Percentiles rank a stretch among this genome's conserved stretches.
Conservation (phyloP, 2,329 filamentous ascomycete species). For the Ophiostoma sp. region DNA sequence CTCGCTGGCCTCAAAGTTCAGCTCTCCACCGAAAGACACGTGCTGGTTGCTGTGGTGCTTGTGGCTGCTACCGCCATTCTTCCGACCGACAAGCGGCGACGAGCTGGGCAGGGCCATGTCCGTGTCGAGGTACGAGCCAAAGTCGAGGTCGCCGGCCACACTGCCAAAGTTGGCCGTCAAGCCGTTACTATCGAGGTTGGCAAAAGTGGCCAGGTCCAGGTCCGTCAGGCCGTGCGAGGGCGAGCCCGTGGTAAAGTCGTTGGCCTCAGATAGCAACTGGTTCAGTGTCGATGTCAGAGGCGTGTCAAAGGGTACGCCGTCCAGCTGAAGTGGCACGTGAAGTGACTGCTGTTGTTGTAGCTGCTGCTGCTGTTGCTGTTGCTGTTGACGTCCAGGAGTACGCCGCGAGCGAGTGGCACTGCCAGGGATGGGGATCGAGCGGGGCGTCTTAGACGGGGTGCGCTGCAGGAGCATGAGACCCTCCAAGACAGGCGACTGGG, state of each 20-base stretch:
- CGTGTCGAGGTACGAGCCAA: slow-evolving; percentile 50
- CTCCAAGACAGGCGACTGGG: slow-evolving; percentile 46
- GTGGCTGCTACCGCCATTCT: slow-evolving; percentile 20
- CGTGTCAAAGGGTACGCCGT: slow-evolving; percentile 47
- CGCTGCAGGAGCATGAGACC: slow-evolving; percentile 42
- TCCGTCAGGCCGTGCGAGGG: slow-evolving; percentile 43
- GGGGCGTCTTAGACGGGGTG: slow-evolving; percentile 50
- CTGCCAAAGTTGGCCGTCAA: slow-evolving; percentile 33
- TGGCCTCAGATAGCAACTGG: slow-evolving; percentile 61
- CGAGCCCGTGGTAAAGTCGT: slow-evolving; percentile 46
- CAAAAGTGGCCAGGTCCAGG: slow-evolving; percentile 46
- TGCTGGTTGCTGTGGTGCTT: slow-evolving; percentile 22
- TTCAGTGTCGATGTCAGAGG: slow-evolving; percentile 64
- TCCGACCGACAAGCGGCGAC: slow-evolving; percentile 42
- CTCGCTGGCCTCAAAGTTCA: slow-evolving; percentile 31
- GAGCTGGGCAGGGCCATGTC: slow-evolving; percentile 52
- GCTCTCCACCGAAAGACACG: slow-evolving; percentile 32
- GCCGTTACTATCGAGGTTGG: slow-evolving; percentile 42
- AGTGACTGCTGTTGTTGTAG: slow-evolving; percentile 31
- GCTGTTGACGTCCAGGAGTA: slow-evolving; percentile 23
- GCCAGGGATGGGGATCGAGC: slow-evolving; percentile 34
- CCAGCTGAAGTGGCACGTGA: slow-evolving; percentile 39
- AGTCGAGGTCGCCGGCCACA: slow-evolving; percentile 43
- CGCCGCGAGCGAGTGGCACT: slow-evolving; percentile 42
- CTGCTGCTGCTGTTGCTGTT: slow-evolving; percentile 3